Evolutionary conservation across 768 basidiomycete genomes (phyloP), one percentile per base, ranked within the genome.

Genomic region (Cystobasidium tubakii): DNA sequence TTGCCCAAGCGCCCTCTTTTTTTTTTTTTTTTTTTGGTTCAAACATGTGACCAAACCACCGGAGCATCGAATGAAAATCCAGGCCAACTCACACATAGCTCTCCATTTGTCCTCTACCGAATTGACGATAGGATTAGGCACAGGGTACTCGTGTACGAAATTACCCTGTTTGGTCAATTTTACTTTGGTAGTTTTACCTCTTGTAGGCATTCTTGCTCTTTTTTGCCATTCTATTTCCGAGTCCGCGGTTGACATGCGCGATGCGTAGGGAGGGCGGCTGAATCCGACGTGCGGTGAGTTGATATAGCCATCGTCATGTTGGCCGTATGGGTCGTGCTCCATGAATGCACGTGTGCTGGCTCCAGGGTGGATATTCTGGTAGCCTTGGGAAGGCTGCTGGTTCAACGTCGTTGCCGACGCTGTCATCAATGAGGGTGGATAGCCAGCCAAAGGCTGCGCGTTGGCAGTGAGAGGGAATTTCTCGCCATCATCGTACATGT

Each of bases 151-250:
- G 55, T 75, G 69, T 34, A 77, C 75, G 75, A 77, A 77, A 46
- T 77, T 55, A 21, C 31, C 57, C 31, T 66, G 31, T 65, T 71
- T 85, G 12, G 92, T 95, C 76, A 97, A 88, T 81, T 91, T 90
- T 83, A 98, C 89, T 80, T 90, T 91, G 77, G 90, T 89, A 21
- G 92, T 94, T 63, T 77, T 63, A 31, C 78, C 79, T 1, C 79
- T 50, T 9, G 63, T 62, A 29, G 79, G 79, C 25, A 46, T 55
- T 23, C 54, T 33, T 19, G 74, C 69, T 19, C 66, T 33, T 44
- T 50, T 29, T 31, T 70, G 39, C 62, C 66, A 39, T 42, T 62
- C 66, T 67, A 34, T 54, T 53, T 66, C 62, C 33, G 69, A 77
- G 74, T 46, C 73, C 27, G 44, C 74, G 1, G 63, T 76, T 29